Conservation (phyloP, 2,329 filamentous ascomycete species). For the Aureobasidium uvarum region DNA sequence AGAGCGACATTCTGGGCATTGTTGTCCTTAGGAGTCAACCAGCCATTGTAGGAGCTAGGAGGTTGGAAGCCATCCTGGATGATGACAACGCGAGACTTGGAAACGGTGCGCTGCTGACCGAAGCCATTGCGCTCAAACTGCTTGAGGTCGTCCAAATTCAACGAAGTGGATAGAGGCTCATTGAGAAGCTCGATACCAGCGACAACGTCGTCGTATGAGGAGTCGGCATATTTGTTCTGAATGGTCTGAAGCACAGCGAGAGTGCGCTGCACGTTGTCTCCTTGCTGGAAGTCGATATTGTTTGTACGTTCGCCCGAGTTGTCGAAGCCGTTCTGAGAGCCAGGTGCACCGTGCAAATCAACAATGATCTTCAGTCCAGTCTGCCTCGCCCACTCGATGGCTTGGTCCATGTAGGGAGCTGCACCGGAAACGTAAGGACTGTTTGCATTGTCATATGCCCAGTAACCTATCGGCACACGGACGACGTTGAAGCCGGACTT, state of each 20-base stretch:
- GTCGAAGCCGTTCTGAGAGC: constrained; percentile 61
- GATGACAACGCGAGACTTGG: constrained; percentile 48
- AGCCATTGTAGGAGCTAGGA: constrained; percentile 60
- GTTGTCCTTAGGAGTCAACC: constrained; percentile 53
- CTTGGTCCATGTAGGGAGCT: constrained; percentile 54
- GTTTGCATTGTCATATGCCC: constrained; percentile 55
- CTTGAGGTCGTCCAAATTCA: constrained; percentile 48
- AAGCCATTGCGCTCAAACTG: constrained; percentile 58
- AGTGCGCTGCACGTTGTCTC: constrained; percentile 51
- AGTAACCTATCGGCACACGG: constrained; percentile 59
- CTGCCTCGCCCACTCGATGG: constrained; percentile 56
- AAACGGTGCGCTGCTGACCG: constrained; percentile 40
- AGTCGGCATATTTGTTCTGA: constrained; percentile 56
- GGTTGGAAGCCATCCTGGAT: constrained; percentile 58
- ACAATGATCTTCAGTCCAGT: constrained; percentile 58
- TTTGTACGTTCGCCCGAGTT: constrained; percentile 56
- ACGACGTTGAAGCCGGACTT: constrained; percentile 59
- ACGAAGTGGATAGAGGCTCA: constrained; percentile 53
- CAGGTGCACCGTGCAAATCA: constrained; percentile 57
- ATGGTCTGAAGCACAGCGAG: constrained; percentile 58
- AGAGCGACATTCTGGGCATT: constrained; percentile 57
- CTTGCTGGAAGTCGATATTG: constrained; percentile 48
- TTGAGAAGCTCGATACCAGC: constrained; percentile 58
- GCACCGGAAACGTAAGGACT: constrained; percentile 55
- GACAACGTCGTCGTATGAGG: constrained; percentile 58